These are phyloP conservation scores for Knufia petricola DNA, from an alignment of 2,329 filamentous ascomycete species.

Conservation along the genomic window DNA sequence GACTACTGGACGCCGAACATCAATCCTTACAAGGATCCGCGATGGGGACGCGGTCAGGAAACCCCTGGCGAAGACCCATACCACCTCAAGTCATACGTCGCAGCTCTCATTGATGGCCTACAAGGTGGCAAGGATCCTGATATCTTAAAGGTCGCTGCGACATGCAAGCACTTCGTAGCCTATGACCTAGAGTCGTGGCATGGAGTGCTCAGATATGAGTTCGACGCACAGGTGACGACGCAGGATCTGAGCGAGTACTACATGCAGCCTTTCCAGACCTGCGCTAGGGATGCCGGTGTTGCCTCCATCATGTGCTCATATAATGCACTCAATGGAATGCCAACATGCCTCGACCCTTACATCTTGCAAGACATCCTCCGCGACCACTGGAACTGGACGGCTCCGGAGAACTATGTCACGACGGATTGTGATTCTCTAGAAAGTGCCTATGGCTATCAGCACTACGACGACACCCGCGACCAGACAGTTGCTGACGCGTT, in stretches of 20 bases:
- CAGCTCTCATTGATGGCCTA: constrained; percentile 45
- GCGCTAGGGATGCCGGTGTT: constrained; percentile 46
- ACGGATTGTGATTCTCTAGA: constrained; percentile 57
- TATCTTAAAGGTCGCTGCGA: constrained; percentile 42
- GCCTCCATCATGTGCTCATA: constrained; percentile 55
- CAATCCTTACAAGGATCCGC: constrained; percentile 54
- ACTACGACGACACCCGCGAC: constrained; percentile 34
- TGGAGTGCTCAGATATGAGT: constrained; percentile 36
- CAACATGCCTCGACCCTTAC: constrained; percentile 54
- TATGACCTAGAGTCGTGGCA: constrained; percentile 47
- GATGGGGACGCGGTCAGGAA: constrained; percentile 54
- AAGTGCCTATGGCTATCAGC: constrained; percentile 49
- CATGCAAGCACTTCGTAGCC: constrained; percentile 51
- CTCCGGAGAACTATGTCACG: constrained; percentile 53
- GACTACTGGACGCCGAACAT: constrained; percentile 60
- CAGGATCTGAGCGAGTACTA: constrained; percentile 62
- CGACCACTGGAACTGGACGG: constrained; percentile 55
- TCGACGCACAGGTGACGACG: constrained; percentile 41
- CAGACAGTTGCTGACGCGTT: constrained; percentile 41
- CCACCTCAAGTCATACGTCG: constrained; percentile 43
- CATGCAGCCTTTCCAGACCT: constrained; percentile 55
- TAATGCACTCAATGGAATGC: constrained; percentile 57
- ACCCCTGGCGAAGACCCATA: constrained; percentile 51
- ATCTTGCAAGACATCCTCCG: constrained; percentile 54
- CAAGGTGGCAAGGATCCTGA: constrained; percentile 38